Conservation (phyloP, 2,329 filamentous ascomycete species). For the Colletotrichum noveboracense region DNA sequence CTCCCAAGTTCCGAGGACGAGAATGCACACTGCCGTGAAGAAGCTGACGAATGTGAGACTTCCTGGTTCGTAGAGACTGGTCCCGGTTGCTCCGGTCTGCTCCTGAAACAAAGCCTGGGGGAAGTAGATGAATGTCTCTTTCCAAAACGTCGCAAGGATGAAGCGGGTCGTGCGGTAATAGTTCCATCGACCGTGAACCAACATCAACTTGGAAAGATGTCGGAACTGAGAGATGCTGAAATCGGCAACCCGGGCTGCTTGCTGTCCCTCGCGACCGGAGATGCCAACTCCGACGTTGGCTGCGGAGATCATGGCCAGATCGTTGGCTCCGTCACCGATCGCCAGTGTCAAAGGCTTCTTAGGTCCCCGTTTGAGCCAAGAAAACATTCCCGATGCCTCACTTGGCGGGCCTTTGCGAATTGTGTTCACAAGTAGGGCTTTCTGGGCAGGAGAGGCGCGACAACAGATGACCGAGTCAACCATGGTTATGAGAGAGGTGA, state of each 20-base stretch:
- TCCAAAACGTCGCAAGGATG: slow-evolving; percentile 91
- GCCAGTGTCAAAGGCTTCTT: slow-evolving; percentile 75
- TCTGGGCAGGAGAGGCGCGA: slow-evolving; percentile 86
- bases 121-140: slow-evolving; percentile 81
- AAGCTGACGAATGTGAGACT: slow-evolving; percentile 91
- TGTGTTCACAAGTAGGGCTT: slow-evolving; percentile 81
- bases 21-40: slow-evolving; percentile 89
- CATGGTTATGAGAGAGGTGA: slow-evolving; percentile 78
- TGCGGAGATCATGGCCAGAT: slow-evolving; percentile 92
- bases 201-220: slow-evolving; percentile 79
- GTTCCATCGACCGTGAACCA: slow-evolving; percentile 91
- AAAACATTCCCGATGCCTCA: slow-evolving; percentile 34
- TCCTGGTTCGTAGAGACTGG: slow-evolving; percentile 88
- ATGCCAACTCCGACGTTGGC: slow-evolving; percentile 89
- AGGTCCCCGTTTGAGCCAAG: slow-evolving; percentile 40
- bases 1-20: slow-evolving; percentile 92
- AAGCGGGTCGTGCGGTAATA: slow-evolving; percentile 91
- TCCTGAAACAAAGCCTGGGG: slow-evolving; percentile 84
- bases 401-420: slow-evolving; percentile 76
- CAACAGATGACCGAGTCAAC: slow-evolving; percentile 94
- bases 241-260: slow-evolving; percentile 88
- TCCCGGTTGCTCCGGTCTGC: slow-evolving; percentile 87
- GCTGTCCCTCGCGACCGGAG: slow-evolving; percentile 88
- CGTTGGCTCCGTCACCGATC: slow-evolving; percentile 92
- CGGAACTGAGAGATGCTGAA: slow-evolving; percentile 92